Evolutionary conservation across 441 rosid species (phyloP), one percentile per base, ranked within the genome.

Genomic region (Rhodomyrtus psidioides): DNA sequence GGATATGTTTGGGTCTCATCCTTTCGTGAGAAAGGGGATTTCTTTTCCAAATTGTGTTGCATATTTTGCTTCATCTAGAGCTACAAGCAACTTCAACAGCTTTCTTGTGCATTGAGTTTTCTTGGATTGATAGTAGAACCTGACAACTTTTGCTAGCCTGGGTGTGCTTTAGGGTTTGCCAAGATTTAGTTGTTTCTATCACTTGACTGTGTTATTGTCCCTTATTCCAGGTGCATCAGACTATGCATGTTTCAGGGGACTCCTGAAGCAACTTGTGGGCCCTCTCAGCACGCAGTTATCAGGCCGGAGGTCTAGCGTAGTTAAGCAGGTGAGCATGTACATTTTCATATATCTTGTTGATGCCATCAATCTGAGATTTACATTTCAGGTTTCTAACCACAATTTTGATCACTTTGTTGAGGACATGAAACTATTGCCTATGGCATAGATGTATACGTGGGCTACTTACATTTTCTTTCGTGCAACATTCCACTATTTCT

Each of bases 251-350:
- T 98, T 98, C 87, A 95, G 94, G 86, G 99, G 98, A 88, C 96
- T 96, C 76, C 65, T 98, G 92, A 96, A 98, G 90, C 99, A 98
- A 87, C 96, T 98, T 92, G 93, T 91, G 89, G 95, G 94, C 58
- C 96, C 98, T 87, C 89, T 98, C 86, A 95, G 95, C 90, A 90
- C 94, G 62, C 99, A 98, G 82, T 89, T 98, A 88, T 92, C 98
- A 57, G 99, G 96, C 87, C 92, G 99, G 83, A 98, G 99, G 92
- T 98, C 99, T 84, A 96, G 90, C 90, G 93, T 98, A 81, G 99
- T 98, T 83, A 98, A 98, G 92, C 99, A 97, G 98, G 99, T 96
- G 83, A 59, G 57, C 79, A 70, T 21, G 39, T 28, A 28, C n/a
- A 70, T 39, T 53, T 84, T 74, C 21, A 9, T 55, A 70, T 56